phyloP scores from a whole-genome alignment of 1,284 basidiomycete species.

The Coniferiporia sulphurascens region DNA sequence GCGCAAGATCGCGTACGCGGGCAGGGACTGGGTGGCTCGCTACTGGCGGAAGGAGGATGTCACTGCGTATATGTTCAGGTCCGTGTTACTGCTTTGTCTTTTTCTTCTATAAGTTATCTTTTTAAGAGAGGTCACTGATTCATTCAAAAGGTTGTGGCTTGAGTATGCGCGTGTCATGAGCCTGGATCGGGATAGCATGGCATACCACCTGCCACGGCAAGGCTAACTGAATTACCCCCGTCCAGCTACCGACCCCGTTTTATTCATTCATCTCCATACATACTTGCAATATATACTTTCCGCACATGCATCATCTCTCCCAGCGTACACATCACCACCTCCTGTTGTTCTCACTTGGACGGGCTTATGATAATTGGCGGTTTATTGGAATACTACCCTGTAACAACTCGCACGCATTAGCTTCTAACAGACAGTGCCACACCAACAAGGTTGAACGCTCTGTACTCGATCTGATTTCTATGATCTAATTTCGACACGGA shows the following conservation, averaged over 20 bases:
- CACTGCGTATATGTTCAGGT: constrained; percentile 60
- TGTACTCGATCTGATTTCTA: no score
- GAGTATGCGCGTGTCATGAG: constrained; percentile 37
- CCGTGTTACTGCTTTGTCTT: no score
- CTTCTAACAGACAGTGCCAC: no score
- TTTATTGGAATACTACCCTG: no score
- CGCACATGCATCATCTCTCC: no score
- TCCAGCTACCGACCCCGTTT: not conserved
- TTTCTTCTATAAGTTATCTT: no score
- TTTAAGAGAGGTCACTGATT: not conserved
- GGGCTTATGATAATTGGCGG: no score
- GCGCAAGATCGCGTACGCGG: constrained; percentile 49
- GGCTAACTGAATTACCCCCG: not conserved
- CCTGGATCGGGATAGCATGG: constrained; percentile 32
- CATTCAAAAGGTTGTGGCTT: constrained; percentile 33
- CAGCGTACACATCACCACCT: no score
- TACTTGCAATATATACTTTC: not conserved
- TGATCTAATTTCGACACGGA: no score
- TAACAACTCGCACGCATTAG: no score
- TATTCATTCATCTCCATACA: not conserved
- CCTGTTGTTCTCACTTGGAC: no score
- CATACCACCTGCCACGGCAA: constrained; percentile 12
- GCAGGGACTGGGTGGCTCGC: constrained; percentile 52
- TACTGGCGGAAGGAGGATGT: constrained; percentile 66
- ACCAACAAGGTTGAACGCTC: no score